Percentiles rank a stretch among this genome's conserved stretches.
Conservation (phyloP, 176 grass and related monocot genomes). For the Leersia perrieri region DNA sequence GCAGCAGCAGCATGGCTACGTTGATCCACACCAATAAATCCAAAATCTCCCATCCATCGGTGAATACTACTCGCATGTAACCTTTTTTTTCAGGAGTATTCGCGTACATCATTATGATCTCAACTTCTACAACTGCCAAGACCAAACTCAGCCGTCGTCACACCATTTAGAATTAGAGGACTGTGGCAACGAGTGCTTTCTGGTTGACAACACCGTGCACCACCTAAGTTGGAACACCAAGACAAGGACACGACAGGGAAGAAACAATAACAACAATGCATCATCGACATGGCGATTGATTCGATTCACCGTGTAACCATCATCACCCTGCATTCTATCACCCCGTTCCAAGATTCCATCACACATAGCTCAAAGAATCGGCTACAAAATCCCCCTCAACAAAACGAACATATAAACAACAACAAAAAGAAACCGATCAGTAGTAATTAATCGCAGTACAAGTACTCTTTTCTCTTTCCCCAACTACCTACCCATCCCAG, state of each 20-base stretch:
- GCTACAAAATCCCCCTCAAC: constrained; percentile 26
- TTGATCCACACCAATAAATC: neutral
- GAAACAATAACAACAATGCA: neutral
- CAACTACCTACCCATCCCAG: neutral
- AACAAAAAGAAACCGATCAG: no score
- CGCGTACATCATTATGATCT: no score
- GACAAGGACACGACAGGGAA: neutral
- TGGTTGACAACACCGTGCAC: neutral
- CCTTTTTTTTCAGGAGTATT: no score
- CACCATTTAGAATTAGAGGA: no score
- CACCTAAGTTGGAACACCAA: neutral
- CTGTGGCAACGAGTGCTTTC: neutral
- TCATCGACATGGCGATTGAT: neutral
- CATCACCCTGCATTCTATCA: neutral
- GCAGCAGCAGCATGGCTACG: no score
- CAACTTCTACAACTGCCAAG: no score
- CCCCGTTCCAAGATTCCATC: neutral
- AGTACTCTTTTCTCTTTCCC: neutral
- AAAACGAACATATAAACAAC: constrained; percentile 27
- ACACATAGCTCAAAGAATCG: constrained; percentile 30
- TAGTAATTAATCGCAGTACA: neutral
- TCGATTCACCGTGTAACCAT: no score
- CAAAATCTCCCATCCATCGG: neutral
- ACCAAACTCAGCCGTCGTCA: no score
- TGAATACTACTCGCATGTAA: no score